A percentile compares a stretch with the other conserved stretches of the same genome.
phyloP scores from a whole-genome alignment of 1,284 basidiomycete genomes.

The Sporisorium reilianum region DNA sequence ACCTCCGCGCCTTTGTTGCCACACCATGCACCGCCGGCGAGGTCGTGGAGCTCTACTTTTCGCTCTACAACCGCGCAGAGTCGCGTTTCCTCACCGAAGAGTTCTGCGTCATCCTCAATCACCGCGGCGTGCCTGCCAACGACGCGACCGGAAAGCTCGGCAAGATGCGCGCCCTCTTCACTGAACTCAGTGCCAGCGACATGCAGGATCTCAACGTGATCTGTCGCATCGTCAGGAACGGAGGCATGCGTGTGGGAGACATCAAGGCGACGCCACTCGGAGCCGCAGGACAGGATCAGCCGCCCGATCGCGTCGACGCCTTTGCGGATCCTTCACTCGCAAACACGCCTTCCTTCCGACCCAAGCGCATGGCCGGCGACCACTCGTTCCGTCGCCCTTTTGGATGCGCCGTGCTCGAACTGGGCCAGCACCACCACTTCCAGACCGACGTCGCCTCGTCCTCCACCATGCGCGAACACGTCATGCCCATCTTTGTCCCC shows the following conservation, averaged over 20 bases:
- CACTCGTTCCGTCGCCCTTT: conserved; percentile 82
- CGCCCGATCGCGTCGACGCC: conserved; percentile 21
- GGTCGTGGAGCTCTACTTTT: conserved; percentile 91
- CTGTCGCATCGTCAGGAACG: conserved; percentile 89
- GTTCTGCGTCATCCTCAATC: conserved; percentile 88
- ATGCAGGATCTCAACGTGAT: conserved; percentile 73
- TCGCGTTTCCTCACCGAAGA: conserved; percentile 91
- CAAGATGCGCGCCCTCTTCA: conserved; percentile 76
- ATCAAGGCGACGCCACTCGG: conserved; percentile 65
- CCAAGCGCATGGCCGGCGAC: conserved; percentile 53
- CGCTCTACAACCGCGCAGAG: conserved; percentile 87
- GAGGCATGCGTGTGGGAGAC: conserved; percentile 79
- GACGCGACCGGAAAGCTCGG: conserved; percentile 70
- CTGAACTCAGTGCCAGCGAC: conserved; percentile 86
- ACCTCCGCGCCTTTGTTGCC: conserved; percentile 90
- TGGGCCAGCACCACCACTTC: conserved; percentile 76
- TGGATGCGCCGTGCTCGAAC: conserved; percentile 90
- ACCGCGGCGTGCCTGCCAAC: conserved; percentile 85
- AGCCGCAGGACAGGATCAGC: conserved; percentile 43
- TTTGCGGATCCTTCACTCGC: conserved; percentile 43
- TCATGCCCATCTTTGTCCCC: conserved; percentile 89
- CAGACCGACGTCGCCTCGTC: conserved; percentile 73
- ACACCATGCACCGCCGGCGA: conserved; percentile 89
- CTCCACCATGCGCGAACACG: conserved; percentile 75
- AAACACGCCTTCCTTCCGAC: conserved; percentile 44